Percentiles rank a stretch among this genome's conserved stretches.
Evolutionary conservation across 768 basidiomycete genomes (phyloP).

Genomic region (Candolleomyces efflorescens): DNA sequence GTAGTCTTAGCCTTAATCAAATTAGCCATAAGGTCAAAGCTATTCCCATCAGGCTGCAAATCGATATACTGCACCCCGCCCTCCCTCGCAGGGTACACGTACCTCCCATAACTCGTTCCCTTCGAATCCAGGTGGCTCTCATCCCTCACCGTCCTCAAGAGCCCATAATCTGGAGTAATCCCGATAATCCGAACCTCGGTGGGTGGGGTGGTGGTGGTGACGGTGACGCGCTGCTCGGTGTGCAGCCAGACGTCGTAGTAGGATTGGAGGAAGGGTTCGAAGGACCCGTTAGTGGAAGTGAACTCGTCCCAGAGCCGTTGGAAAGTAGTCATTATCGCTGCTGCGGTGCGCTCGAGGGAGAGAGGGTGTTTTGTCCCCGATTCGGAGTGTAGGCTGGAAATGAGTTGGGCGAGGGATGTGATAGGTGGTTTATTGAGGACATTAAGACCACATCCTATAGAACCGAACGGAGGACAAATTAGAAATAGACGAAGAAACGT

Average conservation of each 20-base stretch:
- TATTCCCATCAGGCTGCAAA: constrained; percentile 95
- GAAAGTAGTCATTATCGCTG: constrained; percentile 71
- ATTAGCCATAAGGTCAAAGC: constrained; percentile 92
- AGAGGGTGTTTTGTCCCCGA: constrained; percentile 26
- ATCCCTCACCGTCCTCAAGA: constrained; percentile 77
- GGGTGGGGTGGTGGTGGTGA: constrained; percentile 76
- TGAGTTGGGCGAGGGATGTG: constrained; percentile 74
- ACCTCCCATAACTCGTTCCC: constrained; percentile 3
- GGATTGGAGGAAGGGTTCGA: constrained; percentile 73
- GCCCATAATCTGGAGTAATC: constrained; percentile 84
- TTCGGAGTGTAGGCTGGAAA: constrained; percentile 27
- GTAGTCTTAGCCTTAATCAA: constrained; percentile 57
- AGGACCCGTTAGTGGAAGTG: constrained; percentile 59
- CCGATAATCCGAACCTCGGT: constrained; percentile 67
- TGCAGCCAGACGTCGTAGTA: constrained; percentile 89
- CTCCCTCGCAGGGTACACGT: constrained; percentile 8
- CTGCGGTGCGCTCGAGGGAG: constrained; percentile 71
- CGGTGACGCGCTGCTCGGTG: constrained; percentile 79
- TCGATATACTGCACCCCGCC: constrained; percentile 62
- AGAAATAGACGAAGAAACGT: no score
- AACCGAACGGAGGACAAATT: background rate
- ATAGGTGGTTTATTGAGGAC: constrained; percentile 80
- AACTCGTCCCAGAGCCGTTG: constrained; percentile 78
- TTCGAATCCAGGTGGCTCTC: constrained; percentile 16
- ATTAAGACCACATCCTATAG: constrained; percentile 84